phyloP scores from a whole-genome alignment of 2,329 filamentous ascomycete genomes.

The Chalaropsis ovoidea region DNA sequence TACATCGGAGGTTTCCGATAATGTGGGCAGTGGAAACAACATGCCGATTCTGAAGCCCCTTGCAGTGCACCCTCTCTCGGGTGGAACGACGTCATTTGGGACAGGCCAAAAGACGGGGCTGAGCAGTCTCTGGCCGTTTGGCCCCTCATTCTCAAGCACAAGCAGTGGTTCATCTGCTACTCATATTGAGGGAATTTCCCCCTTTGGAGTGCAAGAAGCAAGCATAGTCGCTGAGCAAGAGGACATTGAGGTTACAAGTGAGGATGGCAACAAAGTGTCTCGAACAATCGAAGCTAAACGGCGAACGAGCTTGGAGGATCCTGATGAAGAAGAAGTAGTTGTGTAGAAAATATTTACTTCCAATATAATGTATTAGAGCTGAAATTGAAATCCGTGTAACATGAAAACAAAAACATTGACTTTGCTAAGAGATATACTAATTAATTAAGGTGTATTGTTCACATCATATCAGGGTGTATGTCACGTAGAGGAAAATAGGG shows the following conservation, averaged over 20 bases:
- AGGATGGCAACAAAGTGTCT: slow-evolving; percentile 38
- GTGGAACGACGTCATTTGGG: slow-evolving; percentile 25
- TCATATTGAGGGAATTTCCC: slow-evolving; percentile 25
- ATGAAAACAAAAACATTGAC: no score
- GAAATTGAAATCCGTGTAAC: no score
- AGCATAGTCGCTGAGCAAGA: slow-evolving; percentile 28
- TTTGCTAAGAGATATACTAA: no score
- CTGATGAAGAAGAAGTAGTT: slow-evolving; percentile 42
- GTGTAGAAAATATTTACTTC: slow-evolving; percentile 27
- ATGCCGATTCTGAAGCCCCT: slow-evolving; percentile 46
- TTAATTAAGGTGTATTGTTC: no score
- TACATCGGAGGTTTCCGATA: neutral
- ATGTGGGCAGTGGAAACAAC: slow-evolving; percentile 29
- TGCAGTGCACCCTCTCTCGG: slow-evolving; percentile 42
- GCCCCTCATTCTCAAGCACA: slow-evolving; percentile 27
- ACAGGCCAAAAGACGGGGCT: slow-evolving; percentile 33
- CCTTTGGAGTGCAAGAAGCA: slow-evolving; percentile 26
- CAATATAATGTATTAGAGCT: no score
- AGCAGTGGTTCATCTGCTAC: slow-evolving; percentile 8
- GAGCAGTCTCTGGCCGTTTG: slow-evolving; percentile 50
- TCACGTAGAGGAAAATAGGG: no score
- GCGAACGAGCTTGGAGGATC: slow-evolving; percentile 50
- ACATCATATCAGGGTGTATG: no score
- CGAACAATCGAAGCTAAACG: slow-evolving; percentile 44
- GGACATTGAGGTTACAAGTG: slow-evolving; percentile 30